phyloP scores from a whole-genome alignment of 2,329 filamentous ascomycete genomes.

The Graphiopsis chlorocephala region DNA sequence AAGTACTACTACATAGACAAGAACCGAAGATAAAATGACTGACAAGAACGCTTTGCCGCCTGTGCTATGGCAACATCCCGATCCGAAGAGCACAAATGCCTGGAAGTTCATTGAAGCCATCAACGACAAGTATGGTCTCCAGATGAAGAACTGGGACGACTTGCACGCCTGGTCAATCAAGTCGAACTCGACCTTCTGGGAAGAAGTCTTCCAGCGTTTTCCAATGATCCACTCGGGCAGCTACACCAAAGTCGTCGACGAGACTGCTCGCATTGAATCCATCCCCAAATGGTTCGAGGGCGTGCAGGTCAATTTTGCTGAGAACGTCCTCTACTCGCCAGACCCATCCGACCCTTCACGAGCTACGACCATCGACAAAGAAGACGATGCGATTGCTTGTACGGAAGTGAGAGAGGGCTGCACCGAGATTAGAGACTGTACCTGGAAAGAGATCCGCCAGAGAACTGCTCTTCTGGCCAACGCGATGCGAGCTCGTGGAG shows the following conservation, averaged over 20 bases:
- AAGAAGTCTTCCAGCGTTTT: constrained; percentile 59
- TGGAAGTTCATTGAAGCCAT: constrained; percentile 64
- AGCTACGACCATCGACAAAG: constrained; percentile 60
- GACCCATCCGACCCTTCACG: constrained; percentile 43
- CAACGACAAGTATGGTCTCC: constrained; percentile 57
- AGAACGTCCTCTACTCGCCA: constrained; percentile 70
- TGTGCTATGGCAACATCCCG: constrained; percentile 46
- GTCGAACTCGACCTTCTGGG: constrained; percentile 63
- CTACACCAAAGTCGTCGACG: constrained; percentile 59
- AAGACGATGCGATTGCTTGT: constrained; percentile 66
- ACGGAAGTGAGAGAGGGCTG: constrained; percentile 71
- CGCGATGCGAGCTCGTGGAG: constrained; percentile 64
- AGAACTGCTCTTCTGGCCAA: constrained; percentile 60
- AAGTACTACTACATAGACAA: background rate
- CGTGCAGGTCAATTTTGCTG: constrained; percentile 70
- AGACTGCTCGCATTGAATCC: constrained; percentile 64
- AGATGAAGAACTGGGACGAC: constrained; percentile 65
- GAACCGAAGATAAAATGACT: constrained; percentile 17
- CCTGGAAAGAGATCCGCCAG: constrained; percentile 64
- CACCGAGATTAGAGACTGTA: constrained; percentile 52
- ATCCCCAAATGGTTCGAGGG: constrained; percentile 78
- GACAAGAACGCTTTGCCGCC: constrained; percentile 33
- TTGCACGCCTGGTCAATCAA: constrained; percentile 68
- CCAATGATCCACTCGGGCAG: constrained; percentile 63
- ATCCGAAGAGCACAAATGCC: constrained; percentile 54